phyloP scores from a whole-genome alignment of 306 rosid genomes.

The Ochetophila trinervis region DNA sequence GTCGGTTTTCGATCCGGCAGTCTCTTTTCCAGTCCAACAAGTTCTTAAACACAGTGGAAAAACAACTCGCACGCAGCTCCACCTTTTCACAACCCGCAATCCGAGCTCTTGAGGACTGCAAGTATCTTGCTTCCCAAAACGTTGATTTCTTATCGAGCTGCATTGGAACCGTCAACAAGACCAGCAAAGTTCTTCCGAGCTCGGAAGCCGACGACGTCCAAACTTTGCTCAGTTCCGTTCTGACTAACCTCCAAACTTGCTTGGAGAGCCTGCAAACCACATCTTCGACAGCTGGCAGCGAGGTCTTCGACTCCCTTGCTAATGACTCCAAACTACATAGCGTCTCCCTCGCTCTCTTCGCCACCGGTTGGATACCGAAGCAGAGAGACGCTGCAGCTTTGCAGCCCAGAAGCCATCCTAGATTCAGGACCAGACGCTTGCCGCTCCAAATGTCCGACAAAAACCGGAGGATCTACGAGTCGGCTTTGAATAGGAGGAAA shows the following conservation, averaged over 20 bases:
- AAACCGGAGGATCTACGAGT: constrained; percentile 13
- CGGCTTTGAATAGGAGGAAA: constrained; percentile 19
- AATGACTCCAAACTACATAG: constrained; percentile 28
- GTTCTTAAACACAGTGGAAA: constrained; percentile 14
- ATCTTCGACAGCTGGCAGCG: constrained; percentile 14
- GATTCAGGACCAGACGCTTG: constrained; percentile 22
- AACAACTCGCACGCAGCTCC: constrained; percentile 20
- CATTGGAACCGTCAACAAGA: constrained; percentile 14
- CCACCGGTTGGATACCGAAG: constrained; percentile 40
- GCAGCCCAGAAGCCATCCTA: constrained; percentile 5
- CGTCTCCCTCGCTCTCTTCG: constrained; percentile 27
- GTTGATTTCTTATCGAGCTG: constrained; percentile 22
- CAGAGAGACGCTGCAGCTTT: constrained; percentile 1
- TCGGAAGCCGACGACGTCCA: constrained; percentile 31
- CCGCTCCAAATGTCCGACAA: constrained; percentile 27
- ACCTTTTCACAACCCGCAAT: constrained; percentile 7
- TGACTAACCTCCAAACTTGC: constrained; percentile 41
- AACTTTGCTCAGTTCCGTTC: constrained; percentile 37
- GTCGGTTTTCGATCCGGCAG: constrained; percentile 27
- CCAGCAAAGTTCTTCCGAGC: constrained; percentile 23
- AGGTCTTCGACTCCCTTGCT: constrained; percentile 7
- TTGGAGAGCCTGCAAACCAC: constrained; percentile 25
- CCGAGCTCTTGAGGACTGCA: constrained; percentile 34
- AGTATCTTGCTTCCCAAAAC: constrained; percentile 21
- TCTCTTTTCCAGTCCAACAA: constrained; percentile 25